Base-by-base conservation (phyloP, 768 basidiomycete genomes). In the Termitomyces sp. region DNA sequence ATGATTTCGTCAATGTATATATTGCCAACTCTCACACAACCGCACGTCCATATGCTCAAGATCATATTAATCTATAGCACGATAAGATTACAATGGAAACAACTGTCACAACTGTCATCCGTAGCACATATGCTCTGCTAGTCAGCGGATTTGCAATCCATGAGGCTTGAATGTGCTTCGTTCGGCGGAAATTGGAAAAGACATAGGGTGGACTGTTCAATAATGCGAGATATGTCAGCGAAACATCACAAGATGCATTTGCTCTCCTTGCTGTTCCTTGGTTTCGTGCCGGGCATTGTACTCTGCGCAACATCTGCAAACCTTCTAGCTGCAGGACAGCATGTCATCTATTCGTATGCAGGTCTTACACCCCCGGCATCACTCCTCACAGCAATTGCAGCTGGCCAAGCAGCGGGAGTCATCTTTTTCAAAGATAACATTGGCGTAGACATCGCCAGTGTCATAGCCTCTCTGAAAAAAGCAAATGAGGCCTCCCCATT, bases 401-500 rank as follows among this genome's bases (percentile, higher is more conserved):
- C 53, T 16, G 62, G 62, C 3, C 59, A 60, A 5, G 62, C 30
- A 41, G 58, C 62, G 6, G 62, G 62, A 4, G 54, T 62, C 20
- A 58, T 62, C 35, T 62, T 62, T 40, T 62, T 62, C 45, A 38
- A 43, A 4, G 62, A 62, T 13, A 62, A 62, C 46, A 60, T 62
- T 20, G 51, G 49, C 24, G 5, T 53, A 38, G 55, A 60, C 50
- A 57, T 62, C 28, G 43, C 51, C 14, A 52, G 33, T 28, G 59
- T 62, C 16, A 20, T 62, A 22, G 35, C 59, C 14, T 58, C 58
- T 26, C 54, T 62, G 18, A 62, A 60, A 43, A n/a, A 40, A 38
- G 62, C 62, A 2, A 62, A 62, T n/a, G 56, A 52, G 30, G 57
- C 44, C 10, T 60, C 58, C 18, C 59, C 62, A 16, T 35, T 55